Percentiles rank a stretch among this genome's conserved stretches.
Evolutionary conservation across 2,329 filamentous ascomycete species (phyloP).

Genomic region (Didymella lethalis): DNA sequence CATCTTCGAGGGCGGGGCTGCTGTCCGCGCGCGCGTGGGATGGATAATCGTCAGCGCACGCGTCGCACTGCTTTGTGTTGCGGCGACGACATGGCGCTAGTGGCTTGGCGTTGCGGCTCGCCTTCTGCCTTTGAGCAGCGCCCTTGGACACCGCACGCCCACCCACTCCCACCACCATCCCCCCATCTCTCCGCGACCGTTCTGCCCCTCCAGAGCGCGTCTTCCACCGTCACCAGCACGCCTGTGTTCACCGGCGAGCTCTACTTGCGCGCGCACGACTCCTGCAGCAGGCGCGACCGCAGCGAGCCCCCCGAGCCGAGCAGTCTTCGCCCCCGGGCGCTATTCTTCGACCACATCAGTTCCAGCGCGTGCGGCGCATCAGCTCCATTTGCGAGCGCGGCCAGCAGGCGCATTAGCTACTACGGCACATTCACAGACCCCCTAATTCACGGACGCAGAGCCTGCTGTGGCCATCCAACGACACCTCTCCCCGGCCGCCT

Average conservation of each 20-base stretch:
- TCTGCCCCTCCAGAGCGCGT: constrained; percentile 46
- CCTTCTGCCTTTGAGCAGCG: constrained; percentile 21
- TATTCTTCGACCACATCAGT: constrained; percentile 41
- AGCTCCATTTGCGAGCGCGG: constrained; percentile 22
- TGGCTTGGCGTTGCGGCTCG: constrained; percentile 12
- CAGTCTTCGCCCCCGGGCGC: constrained; percentile 40
- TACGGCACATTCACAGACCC: constrained; percentile 27
- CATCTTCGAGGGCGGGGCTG: constrained; percentile 31
- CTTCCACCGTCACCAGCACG: constrained; percentile 34
- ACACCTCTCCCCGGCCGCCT: constrained; percentile 27
- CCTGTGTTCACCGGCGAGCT: constrained; percentile 39
- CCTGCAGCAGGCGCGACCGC: constrained; percentile 36
- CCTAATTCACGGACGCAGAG: constrained; percentile 35
- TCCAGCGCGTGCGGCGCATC: constrained; percentile 47
- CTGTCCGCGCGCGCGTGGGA: constrained; percentile 16
- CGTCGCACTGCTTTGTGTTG: constrained; percentile 12
- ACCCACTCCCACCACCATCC: constrained; percentile 37
- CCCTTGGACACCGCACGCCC: constrained; percentile 28
- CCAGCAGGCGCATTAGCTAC: constrained; percentile 29
- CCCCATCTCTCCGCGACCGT: constrained; percentile 44
- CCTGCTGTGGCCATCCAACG: constrained; percentile 41
- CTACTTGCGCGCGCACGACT: constrained; percentile 35
- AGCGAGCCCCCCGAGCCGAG: constrained; percentile 39
- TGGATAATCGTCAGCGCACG: constrained; percentile 8
- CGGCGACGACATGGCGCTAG: constrained; percentile 11